These are phyloP conservation scores for Monoraphidium neglectum DNA, from an alignment of 139 green algal species.

Conservation along the genomic window DNA sequence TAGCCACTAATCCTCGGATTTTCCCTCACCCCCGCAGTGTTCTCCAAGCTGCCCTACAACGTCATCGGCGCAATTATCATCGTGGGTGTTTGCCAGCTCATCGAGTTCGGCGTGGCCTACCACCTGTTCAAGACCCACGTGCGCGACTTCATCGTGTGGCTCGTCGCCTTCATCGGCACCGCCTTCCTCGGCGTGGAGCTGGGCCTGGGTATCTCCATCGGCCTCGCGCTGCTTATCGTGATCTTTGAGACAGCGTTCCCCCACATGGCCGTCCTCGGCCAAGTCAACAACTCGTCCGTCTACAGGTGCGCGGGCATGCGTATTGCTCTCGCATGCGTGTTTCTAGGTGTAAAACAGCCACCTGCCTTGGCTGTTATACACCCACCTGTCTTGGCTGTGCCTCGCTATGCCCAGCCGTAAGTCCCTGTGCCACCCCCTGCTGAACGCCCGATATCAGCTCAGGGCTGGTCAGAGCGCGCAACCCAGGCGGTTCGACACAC, in stretches of 20 bases:
- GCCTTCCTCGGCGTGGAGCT: slow-evolving; percentile 71
- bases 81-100: slow-evolving; percentile 57
- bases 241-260: slow-evolving; percentile 75
- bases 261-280: slow-evolving; percentile 81
- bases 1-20: too few relatives aligned
- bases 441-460: too few relatives aligned
- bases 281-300: slow-evolving; percentile 60
- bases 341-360: too few relatives aligned
- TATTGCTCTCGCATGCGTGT: slow-evolving; percentile 6
- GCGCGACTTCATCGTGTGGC: slow-evolving; percentile 48
- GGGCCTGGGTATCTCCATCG: slow-evolving; percentile 74
- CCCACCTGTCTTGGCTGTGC: too few relatives aligned
- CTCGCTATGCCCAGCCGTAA: too few relatives aligned
- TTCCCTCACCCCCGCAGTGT: slow-evolving; percentile 78
- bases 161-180: slow-evolving; percentile 43
- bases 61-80: slow-evolving; percentile 79
- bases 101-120: slow-evolving; percentile 60
- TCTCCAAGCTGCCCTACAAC: slow-evolving; percentile 75
- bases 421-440: too few relatives aligned
- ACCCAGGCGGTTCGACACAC: too few relatives aligned
- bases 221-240: slow-evolving; percentile 61
- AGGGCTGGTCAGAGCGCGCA: too few relatives aligned
- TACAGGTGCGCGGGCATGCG: not conserved
- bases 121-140: slow-evolving; percentile 49
- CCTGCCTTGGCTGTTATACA: too few relatives aligned